Evolutionary conservation across 2,329 filamentous ascomycete genomes (phyloP).

Genomic region (Stachybotrys elegans): DNA sequence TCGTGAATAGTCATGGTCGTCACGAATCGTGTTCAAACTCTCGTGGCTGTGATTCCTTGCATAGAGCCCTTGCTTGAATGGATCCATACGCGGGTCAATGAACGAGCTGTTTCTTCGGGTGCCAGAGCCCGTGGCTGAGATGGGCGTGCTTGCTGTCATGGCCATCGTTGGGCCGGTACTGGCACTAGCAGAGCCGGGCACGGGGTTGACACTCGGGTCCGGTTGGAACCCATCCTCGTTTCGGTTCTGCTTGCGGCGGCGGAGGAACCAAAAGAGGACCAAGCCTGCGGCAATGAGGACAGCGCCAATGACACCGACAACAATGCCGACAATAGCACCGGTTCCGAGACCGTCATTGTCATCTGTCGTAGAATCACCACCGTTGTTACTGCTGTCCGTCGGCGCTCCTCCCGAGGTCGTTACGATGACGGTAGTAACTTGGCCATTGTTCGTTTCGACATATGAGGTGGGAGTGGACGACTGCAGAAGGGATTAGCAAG

Average conservation of each 20-base stretch:
- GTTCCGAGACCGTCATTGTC: conserved; percentile 30
- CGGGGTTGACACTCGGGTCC: conserved; percentile 38
- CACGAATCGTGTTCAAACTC: conserved; percentile 58
- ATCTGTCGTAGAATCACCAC: neutral
- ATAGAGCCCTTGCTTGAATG: conserved; percentile 54
- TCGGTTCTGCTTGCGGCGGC: conserved; percentile 38
- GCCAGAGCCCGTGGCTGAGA: conserved; percentile 26
- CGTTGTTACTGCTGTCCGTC: conserved; percentile 12
- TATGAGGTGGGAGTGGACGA: too few relatives aligned
- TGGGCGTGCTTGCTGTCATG: conserved; percentile 15
- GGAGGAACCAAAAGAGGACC: conserved; percentile 37
- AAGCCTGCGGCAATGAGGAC: conserved; percentile 32
- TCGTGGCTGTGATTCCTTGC: conserved; percentile 55
- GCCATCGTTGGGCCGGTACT: neutral
- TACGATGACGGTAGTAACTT: conserved; percentile 49
- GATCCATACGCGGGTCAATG: conserved; percentile 60
- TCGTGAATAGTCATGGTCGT: conserved; percentile 62
- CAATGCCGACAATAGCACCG: conserved; percentile 48
- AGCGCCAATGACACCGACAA: conserved; percentile 43
- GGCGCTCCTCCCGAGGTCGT: conserved; percentile 25
- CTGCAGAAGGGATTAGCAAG: too few relatives aligned
- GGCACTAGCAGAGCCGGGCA: neutral
- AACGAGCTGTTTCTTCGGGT: conserved; percentile 48
- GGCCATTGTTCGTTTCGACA: conserved; percentile 50
- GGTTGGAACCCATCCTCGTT: conserved; percentile 37